Evolutionary conservation across 2,329 filamentous ascomycete species (phyloP).

Genomic region (Lasiodiplodia theobromae): DNA sequence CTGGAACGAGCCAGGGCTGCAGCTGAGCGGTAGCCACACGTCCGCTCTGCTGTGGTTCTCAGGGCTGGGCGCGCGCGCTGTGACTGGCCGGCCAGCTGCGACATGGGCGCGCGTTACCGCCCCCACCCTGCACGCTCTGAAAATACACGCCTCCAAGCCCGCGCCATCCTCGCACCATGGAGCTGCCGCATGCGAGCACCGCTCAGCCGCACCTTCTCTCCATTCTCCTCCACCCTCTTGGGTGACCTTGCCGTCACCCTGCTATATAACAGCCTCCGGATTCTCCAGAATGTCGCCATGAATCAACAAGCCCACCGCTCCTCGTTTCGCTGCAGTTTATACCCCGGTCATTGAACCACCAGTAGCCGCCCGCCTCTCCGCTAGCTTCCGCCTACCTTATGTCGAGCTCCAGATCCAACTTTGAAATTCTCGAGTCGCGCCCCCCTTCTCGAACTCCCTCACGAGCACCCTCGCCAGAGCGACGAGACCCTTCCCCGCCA

Average conservation of each 20-base stretch:
- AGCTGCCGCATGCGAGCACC: slow-evolving; percentile 21
- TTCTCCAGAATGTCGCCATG: slow-evolving; percentile 15
- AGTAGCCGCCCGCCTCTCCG: slow-evolving; percentile 23
- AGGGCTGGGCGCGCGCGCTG: slow-evolving; percentile 7
- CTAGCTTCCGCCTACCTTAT: slow-evolving; percentile 6
- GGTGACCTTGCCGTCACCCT: neutral
- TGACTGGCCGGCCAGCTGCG: slow-evolving; percentile 10
- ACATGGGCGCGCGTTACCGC: slow-evolving; percentile 24
- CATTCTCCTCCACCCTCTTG: slow-evolving; percentile 7
- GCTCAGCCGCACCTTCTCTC: slow-evolving; percentile 29
- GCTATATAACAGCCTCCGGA: slow-evolving; percentile 19
- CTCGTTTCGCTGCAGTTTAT: neutral
- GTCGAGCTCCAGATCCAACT: slow-evolving; percentile 21
- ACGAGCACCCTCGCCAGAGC: neutral
- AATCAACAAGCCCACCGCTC: neutral
- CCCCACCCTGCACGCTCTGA: slow-evolving; percentile 28
- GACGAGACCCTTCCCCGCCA: slow-evolving; percentile 33
- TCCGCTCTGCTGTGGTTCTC: neutral
- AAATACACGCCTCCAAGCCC: slow-evolving; percentile 30
- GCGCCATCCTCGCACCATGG: slow-evolving; percentile 30
- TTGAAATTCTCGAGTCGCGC: slow-evolving; percentile 19
- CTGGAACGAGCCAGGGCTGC: slow-evolving; percentile 22
- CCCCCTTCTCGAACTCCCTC: slow-evolving; percentile 44
- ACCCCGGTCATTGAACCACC: slow-evolving; percentile 25
- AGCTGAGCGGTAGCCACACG: slow-evolving; percentile 14